Evolutionary conservation across 169 alveolate species (phyloP), one percentile per base, ranked within the genome.

Genomic region (Cyclospora cayetanensis): DNA sequence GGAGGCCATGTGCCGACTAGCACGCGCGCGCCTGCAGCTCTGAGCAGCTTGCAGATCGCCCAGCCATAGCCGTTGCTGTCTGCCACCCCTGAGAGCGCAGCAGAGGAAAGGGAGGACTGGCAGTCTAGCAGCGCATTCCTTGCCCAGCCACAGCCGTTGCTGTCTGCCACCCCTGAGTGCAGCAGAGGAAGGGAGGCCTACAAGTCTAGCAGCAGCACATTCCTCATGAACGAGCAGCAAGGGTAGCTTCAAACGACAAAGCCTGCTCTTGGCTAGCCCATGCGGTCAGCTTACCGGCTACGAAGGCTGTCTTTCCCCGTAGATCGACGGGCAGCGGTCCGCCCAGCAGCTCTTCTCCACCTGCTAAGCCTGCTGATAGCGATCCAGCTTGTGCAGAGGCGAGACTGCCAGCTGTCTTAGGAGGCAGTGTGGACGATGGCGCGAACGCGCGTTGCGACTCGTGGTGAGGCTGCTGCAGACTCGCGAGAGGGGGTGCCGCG

Each of bases 21-120:
- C 34, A 93, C 63, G 25, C 91, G 90, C 39, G 94, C 96, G 2
- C 95, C 95, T 42, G 91, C 94, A 37, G 90, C 90, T n/a, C 95
- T 92, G 42, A 95, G 93, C 76, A 91, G 93, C 66, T 93, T 93
- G 34, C 96, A 95, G 53, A 93, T 93, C 43, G 95, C 94, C 96
- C 96, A 93, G 9, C 96, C 96, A 66, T 93, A 95, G 43, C 96
- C 96, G 82, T 83, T 89, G 52, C 95, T 91, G 90, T 95, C 96
- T 1, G 95, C 95, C 50, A 92, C 95, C 4, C 96, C 96, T 79
- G 95, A 22, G 83, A 31, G 50, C 89, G 34, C 34, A 63, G 34
- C 11, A 63, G 76, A 63, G 76, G 27, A 22, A 22, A 11, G 76
- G n/a, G 34, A n/a, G n/a, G n/a, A n/a, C n/a, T n/a, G n/a, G n/a